Conservation (phyloP, 2,329 filamentous ascomycete species). For the Colletotrichum abscissum region DNA sequence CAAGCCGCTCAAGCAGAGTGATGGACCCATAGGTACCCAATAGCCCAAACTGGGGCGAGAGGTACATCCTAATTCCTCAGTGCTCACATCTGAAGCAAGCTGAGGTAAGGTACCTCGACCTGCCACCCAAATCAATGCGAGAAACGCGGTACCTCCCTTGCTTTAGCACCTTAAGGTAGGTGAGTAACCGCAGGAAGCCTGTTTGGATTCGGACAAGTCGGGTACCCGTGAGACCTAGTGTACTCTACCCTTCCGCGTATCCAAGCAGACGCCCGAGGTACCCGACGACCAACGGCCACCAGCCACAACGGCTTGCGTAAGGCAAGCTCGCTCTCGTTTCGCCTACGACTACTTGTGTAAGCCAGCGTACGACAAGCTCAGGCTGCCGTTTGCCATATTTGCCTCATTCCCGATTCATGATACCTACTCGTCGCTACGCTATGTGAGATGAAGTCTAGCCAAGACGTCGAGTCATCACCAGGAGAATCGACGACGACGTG, state of each 20-base stretch:
- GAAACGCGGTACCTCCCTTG: background rate
- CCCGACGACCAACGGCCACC: constrained; percentile 21
- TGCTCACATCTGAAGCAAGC: background rate
- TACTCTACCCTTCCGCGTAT: background rate
- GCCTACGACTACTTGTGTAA: background rate
- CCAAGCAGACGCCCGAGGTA: background rate
- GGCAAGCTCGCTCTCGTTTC: constrained; percentile 16
- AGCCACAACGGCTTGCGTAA: constrained; percentile 52
- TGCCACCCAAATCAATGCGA: constrained; percentile 14
- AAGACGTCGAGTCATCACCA: background rate
- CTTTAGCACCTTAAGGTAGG: no score
- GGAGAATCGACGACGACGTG: background rate
- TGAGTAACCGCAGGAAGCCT: constrained; percentile 13
- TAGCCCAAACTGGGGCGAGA: background rate
- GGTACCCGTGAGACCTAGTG: background rate
- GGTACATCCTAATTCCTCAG: background rate
- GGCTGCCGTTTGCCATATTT: background rate
- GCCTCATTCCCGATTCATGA: background rate
- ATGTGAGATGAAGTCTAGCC: background rate
- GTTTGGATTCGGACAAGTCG: constrained; percentile 8
- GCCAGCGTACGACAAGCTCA: constrained; percentile 1
- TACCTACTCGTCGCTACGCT: no score
- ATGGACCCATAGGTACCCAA: background rate
- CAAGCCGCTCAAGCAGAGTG: background rate
- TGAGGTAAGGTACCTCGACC: background rate